Evolutionary conservation across 2,329 filamentous ascomycete species (phyloP).

Genomic region (Ilyonectria robusta): DNA sequence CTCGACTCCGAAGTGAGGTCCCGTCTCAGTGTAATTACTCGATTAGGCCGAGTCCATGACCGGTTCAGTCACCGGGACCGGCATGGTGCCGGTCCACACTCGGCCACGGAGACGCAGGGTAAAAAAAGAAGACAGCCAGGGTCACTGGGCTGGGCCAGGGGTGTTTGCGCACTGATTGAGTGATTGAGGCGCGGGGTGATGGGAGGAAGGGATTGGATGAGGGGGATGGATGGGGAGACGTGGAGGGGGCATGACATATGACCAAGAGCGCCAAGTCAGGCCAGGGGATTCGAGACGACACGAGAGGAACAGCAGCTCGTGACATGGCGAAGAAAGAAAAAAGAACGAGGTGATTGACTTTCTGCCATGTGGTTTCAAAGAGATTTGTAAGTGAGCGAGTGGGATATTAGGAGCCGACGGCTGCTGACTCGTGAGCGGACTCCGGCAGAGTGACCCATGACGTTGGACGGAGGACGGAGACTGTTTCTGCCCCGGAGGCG

Average conservation of each 20-base stretch:
- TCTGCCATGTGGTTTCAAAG: not conserved
- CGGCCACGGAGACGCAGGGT: slow-evolving; percentile 10
- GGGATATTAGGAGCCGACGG: not conserved
- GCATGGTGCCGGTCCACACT: slow-evolving; percentile 19
- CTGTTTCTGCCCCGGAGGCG: not conserved
- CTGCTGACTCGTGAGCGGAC: not conserved
- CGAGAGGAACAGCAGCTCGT: slow-evolving; percentile 1
- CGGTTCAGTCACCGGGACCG: slow-evolving; percentile 23
- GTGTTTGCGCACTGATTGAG: slow-evolving; percentile 21
- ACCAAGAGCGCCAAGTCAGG: slow-evolving; percentile 12
- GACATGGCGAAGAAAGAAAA: not conserved
- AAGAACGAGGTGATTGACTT: not conserved
- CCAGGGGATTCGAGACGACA: slow-evolving; percentile 4
- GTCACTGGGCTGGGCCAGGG: not conserved
- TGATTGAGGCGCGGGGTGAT: slow-evolving; percentile 27
- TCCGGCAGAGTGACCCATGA: not conserved
- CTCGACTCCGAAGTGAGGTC: not conserved
- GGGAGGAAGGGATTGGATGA: slow-evolving; percentile 26
- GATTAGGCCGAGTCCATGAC: slow-evolving; percentile 19
- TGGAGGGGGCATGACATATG: slow-evolving; percentile 17
- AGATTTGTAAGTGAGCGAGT: not conserved
- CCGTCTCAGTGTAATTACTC: slow-evolving; percentile 10
- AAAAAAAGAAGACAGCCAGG: slow-evolving; percentile 10
- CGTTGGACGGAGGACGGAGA: not conserved
- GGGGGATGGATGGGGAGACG: slow-evolving; percentile 6